phyloP scores from a whole-genome alignment of 768 basidiomycete species.

The Mycena leptocephala region DNA sequence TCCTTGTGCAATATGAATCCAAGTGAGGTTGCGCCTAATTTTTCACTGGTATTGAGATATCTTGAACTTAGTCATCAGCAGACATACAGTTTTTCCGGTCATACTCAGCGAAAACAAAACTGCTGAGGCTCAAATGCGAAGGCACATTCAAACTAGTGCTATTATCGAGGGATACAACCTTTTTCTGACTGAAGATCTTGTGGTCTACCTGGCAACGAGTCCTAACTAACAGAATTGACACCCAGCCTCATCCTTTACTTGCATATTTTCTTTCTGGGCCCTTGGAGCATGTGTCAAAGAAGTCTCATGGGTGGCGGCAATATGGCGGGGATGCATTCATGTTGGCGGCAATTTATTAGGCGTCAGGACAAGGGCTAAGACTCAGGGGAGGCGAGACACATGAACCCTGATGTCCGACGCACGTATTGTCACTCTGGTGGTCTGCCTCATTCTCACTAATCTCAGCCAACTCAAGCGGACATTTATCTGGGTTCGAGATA shows the following conservation, averaged over 20 bases:
- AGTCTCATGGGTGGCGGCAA: no score
- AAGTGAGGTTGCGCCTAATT: neutral
- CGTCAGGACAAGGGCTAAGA: no score
- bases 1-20: neutral
- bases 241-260: neutral
- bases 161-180: neutral
- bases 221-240: neutral
- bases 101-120: neutral
- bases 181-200: neutral
- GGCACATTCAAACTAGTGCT: neutral
- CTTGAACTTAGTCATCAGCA: neutral
- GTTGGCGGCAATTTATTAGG: no score
- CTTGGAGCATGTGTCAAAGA: no score
- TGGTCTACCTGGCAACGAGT: neutral
- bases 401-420: no score
- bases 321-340: no score
- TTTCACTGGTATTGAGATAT: neutral
- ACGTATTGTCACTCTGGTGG: no score
- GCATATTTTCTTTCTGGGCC: no score
- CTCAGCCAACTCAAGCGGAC: no score
- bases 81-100: neutral
- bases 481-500: no score
- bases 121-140: neutral
- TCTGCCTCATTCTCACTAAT: no score
- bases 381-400: no score